A percentile compares a stretch with the other conserved stretches of the same genome.
phyloP scores from a whole-genome alignment of 2,329 filamentous ascomycete species.

The Colletotrichum sp. region DNA sequence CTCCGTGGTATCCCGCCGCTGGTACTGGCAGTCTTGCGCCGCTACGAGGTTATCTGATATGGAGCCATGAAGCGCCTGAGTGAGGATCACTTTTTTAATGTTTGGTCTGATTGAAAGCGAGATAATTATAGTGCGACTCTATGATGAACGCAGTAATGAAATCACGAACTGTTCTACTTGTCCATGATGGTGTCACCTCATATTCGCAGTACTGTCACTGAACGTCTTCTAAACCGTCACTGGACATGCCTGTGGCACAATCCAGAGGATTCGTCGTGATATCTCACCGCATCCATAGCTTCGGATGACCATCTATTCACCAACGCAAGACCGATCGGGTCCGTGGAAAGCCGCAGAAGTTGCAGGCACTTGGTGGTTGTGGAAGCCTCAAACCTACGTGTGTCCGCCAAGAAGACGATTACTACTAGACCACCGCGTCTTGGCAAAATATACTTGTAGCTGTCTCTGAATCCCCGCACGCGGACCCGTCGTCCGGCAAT shows the following conservation, averaged over 20 bases:
- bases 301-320: neutral
- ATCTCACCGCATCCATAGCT: neutral
- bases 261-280: neutral
- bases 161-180: neutral
- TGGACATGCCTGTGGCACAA: fast-evolving
- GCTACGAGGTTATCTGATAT: neutral
- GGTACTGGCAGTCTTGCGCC: conserved; percentile 4
- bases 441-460: neutral
- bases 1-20: conserved; percentile 1
- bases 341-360: neutral
- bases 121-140: neutral
- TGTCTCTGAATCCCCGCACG: neutral
- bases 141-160: neutral
- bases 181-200: neutral
- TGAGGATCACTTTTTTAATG: neutral
- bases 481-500: neutral
- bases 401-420: neutral
- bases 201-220: neutral
- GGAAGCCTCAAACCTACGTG: neutral
- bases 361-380: neutral
- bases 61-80: neutral
- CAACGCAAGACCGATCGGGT: neutral
- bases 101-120: too few relatives aligned
- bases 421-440: neutral
- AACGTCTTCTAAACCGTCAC: neutral